A percentile compares a stretch with the other conserved stretches of the same genome.
These are phyloP conservation scores for Sphaerostilbella broomeana DNA, from an alignment of 2,329 filamentous ascomycete genomes.

Conservation along the genomic window DNA sequence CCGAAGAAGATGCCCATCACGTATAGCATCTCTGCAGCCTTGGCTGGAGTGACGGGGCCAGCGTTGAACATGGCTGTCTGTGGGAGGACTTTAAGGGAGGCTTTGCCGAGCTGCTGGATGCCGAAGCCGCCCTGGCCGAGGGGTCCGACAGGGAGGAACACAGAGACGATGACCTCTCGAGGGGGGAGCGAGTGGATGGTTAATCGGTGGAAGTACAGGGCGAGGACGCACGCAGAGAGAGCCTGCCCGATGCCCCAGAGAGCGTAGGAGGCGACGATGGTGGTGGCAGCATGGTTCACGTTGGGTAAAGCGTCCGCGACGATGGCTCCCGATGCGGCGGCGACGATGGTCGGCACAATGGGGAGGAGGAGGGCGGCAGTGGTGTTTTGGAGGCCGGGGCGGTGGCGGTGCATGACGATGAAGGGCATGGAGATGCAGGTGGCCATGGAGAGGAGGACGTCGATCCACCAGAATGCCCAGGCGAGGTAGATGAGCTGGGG, in stretches of 20 bases:
- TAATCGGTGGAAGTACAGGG: conserved; percentile 64
- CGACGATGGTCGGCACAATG: conserved; percentile 60
- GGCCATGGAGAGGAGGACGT: conserved; percentile 44
- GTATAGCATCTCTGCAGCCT: conserved; percentile 44
- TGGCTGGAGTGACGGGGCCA: conserved; percentile 25
- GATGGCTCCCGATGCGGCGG: conserved; percentile 56
- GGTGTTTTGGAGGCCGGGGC: conserved; percentile 47
- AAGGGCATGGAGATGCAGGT: conserved; percentile 51
- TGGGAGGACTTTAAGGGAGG: conserved; percentile 37
- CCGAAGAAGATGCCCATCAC: conserved; percentile 45
- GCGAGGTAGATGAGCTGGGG: conserved; percentile 47
- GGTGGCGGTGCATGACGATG: conserved; percentile 44
- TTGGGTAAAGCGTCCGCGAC: conserved; percentile 55
- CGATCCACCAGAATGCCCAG: conserved; percentile 54
- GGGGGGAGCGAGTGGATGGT: conserved; percentile 60
- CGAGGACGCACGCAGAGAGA: conserved; percentile 55
- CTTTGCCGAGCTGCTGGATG: conserved; percentile 44
- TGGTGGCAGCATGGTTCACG: conserved; percentile 49
- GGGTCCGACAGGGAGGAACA: conserved; percentile 61
- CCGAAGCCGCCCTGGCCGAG: conserved; percentile 60
- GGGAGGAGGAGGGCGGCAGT: conserved; percentile 61
- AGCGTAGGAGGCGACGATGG: conserved; percentile 58
- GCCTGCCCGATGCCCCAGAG: conserved; percentile 59
- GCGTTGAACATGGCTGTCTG: conserved; percentile 39
- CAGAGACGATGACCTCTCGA: conserved; percentile 59